A percentile compares a stretch with the other conserved stretches of the same genome.
Evolutionary conservation across 768 basidiomycete genomes (phyloP).

Genomic region (Hirschioporus abietinus): DNA sequence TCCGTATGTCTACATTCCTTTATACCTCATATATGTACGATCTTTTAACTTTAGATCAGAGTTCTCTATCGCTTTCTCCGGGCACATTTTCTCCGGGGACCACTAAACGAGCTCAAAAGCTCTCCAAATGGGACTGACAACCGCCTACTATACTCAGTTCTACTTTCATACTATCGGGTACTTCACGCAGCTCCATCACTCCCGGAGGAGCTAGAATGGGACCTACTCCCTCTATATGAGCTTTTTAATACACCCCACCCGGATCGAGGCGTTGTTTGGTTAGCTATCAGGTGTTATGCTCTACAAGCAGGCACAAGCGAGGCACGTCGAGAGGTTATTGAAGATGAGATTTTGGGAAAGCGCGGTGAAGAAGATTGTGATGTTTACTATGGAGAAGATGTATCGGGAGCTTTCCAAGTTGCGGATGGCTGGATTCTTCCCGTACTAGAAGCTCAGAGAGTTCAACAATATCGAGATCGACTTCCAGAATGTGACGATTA

Average conservation of each 20-base stretch:
- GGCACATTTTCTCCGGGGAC: slow-evolving; percentile 1
- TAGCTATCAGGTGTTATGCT: slow-evolving; percentile 77
- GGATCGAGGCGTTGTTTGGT: slow-evolving; percentile 56
- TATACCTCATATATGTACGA: slow-evolving; percentile 10
- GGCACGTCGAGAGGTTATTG: slow-evolving; percentile 61
- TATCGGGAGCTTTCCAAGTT: slow-evolving; percentile 37
- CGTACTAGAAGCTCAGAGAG: slow-evolving; percentile 57
- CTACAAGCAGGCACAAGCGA: slow-evolving; percentile 76
- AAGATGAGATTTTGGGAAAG: slow-evolving; percentile 56
- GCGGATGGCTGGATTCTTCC: slow-evolving; percentile 85
- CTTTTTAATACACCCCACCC: slow-evolving; percentile 48
- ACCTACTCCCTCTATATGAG: slow-evolving; percentile 34
- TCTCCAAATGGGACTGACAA: slow-evolving; percentile 5
- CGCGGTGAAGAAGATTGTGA: slow-evolving; percentile 54
- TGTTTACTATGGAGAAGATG: slow-evolving; percentile 47
- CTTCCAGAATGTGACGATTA: slow-evolving; percentile 46
- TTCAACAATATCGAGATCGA: slow-evolving; percentile 44
- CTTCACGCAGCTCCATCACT: slow-evolving; percentile 68
- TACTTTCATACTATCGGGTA: slow-evolving; percentile 80
- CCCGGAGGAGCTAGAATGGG: slow-evolving; percentile 59
- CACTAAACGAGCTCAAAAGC: slow-evolving; percentile 5
- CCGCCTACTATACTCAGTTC: slow-evolving; percentile 54
- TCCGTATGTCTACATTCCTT: slow-evolving; percentile 42
- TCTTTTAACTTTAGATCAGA: slow-evolving; percentile 8
- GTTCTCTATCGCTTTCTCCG: neutral